Percentiles rank a stretch among this genome's conserved stretches.
Evolutionary conservation across 2,329 filamentous ascomycete genomes (phyloP).

Genomic region (Ceratocystiopsis minuta): DNA sequence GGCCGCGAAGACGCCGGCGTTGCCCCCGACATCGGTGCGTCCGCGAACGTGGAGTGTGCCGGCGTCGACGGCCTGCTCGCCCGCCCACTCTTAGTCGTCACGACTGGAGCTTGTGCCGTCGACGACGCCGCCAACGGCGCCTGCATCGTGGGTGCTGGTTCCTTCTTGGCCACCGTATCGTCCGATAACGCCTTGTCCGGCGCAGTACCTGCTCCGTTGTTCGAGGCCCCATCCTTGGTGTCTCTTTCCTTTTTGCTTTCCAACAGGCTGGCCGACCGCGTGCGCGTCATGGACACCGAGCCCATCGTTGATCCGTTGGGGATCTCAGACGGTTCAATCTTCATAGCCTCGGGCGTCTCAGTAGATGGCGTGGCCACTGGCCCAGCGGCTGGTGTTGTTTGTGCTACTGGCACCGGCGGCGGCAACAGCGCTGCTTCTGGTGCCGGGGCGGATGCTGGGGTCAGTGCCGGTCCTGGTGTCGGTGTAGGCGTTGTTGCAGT

Average conservation of each 20-base stretch:
- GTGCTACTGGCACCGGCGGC: too few species aligned
- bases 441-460: too few species aligned
- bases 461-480: too few species aligned
- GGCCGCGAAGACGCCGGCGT: slow-evolving; percentile 28
- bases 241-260: slow-evolving; percentile 17
- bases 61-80: slow-evolving; percentile 51
- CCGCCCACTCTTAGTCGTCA: slow-evolving; percentile 44
- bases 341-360: slow-evolving; percentile 18
- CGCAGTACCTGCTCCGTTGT: slow-evolving; percentile 1
- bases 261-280: slow-evolving; percentile 3
- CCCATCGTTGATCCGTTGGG: neutral
- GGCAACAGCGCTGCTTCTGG: too few species aligned
- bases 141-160: slow-evolving; percentile 16
- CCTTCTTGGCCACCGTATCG: slow-evolving; percentile 30
- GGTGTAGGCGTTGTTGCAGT: too few species aligned
- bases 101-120: slow-evolving; percentile 15
- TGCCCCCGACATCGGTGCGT: slow-evolving; percentile 16
- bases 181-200: slow-evolving; percentile 3
- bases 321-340: slow-evolving; percentile 12
- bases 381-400: neutral
- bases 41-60: slow-evolving; percentile 39
- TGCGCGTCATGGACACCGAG: slow-evolving; percentile 4
- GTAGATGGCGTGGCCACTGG: neutral
- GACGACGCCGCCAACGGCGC: slow-evolving; percentile 5
- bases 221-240: slow-evolving; percentile 7